Evolutionary conservation across 371 early-diverging fungal genomes (phyloP).

Genomic region (Mucor piriformis): DNA sequence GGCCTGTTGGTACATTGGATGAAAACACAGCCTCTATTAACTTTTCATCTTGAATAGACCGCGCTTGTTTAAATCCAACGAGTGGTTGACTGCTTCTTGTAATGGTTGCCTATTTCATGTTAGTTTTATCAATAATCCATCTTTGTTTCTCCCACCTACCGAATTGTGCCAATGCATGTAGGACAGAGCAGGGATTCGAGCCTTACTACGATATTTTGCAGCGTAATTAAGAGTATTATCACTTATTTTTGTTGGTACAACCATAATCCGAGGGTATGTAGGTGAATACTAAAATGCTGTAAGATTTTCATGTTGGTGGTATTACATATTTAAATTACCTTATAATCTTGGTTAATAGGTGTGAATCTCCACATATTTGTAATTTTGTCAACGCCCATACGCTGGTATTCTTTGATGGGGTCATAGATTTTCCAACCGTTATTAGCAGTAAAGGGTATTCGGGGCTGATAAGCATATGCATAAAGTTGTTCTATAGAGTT

Average conservation of each 20-base stretch:
- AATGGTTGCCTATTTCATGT: conserved; percentile 74
- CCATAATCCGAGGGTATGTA: conserved; percentile 87
- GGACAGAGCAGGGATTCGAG: conserved; percentile 86
- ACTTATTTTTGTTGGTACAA: conserved; percentile 87
- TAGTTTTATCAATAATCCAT: no score
- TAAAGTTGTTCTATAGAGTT: conserved; percentile 75
- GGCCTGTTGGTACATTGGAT: conserved; percentile 51
- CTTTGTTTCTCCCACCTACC: no score
- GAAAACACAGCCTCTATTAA: conserved; percentile 89
- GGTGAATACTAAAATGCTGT: conserved; percentile 77
- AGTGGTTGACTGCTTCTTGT: conserved; percentile 95
- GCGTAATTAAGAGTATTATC: conserved; percentile 90
- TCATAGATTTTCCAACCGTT: conserved; percentile 81
- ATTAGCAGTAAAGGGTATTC: conserved; percentile 43
- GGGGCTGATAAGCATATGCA: conserved; percentile 77
- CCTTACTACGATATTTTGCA: conserved; percentile 89
- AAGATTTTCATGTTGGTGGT: no score
- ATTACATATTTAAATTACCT: no score
- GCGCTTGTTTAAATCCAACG: conserved; percentile 90
- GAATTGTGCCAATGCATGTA: conserved; percentile 85
- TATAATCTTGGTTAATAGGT: conserved; percentile 73
- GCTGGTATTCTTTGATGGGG: conserved; percentile 76
- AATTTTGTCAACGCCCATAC: conserved; percentile 83
- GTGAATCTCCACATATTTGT: conserved; percentile 81
- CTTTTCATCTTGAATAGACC: conserved; percentile 97